Evolutionary conservation across 2,329 filamentous ascomycete species (phyloP).

Genomic region (Diaporthe vaccinii): DNA sequence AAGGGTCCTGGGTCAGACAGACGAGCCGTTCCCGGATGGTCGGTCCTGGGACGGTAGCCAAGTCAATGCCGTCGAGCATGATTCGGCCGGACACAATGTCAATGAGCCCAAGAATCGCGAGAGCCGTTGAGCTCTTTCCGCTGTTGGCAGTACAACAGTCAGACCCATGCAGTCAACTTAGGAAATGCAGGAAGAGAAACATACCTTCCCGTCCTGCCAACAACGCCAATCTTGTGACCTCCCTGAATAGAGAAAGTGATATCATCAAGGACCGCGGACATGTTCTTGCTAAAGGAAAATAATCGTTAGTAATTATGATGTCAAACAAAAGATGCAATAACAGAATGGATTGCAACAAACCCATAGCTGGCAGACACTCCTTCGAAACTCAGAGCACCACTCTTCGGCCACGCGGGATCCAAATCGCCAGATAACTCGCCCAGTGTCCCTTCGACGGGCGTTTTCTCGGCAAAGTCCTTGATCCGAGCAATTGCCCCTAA

Average conservation of each 20-base stretch:
- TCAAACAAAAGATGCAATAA: fast-evolving
- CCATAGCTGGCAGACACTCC: conserved; percentile 32
- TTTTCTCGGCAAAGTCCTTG: conserved; percentile 64
- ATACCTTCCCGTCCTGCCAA: conserved; percentile 47
- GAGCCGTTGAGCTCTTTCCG: conserved; percentile 64
- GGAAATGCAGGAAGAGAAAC: neutral
- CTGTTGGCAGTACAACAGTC: conserved; percentile 46
- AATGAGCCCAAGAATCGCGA: conserved; percentile 61
- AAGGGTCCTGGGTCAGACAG: conserved; percentile 64
- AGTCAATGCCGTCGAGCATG: conserved; percentile 58
- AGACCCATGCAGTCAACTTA: neutral
- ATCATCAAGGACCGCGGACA: neutral
- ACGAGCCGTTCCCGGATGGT: conserved; percentile 52
- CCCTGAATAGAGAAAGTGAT: conserved; percentile 22
- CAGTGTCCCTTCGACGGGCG: conserved; percentile 52
- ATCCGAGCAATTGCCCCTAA: conserved; percentile 69
- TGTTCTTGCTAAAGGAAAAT: neutral
- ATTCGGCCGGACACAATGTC: conserved; percentile 59
- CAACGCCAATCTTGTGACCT: conserved; percentile 36
- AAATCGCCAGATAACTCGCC: neutral
- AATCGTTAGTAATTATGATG: neutral
- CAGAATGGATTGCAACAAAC: neutral
- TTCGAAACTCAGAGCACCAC: conserved; percentile 31
- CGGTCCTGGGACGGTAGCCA: conserved; percentile 46
- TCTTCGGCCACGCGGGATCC: conserved; percentile 30